Conservation (phyloP, 805 yeast species). For the Zygotorulaspora danielsina region DNA sequence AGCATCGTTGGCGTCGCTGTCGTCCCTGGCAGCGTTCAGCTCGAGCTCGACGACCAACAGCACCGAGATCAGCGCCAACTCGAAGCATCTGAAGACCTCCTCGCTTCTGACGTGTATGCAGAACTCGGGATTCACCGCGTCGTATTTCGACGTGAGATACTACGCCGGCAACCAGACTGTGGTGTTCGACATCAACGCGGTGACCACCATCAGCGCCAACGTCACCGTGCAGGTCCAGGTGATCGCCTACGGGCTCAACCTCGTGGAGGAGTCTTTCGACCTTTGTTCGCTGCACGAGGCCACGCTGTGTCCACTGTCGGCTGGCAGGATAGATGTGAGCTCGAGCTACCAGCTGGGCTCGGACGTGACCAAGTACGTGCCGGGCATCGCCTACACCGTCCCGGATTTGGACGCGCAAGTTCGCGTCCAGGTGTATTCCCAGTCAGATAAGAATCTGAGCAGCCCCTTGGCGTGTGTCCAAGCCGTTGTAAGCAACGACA, state of each 20-base stretch:
- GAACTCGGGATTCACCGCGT: slow-evolving; percentile 79
- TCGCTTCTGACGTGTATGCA: slow-evolving; percentile 91
- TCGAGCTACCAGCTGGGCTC: slow-evolving; percentile 43
- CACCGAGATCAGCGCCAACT: slow-evolving; percentile 11
- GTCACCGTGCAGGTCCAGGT: slow-evolving; percentile 62
- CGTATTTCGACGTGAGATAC: slow-evolving; percentile 70
- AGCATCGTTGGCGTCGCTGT: neutral
- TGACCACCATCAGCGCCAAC: slow-evolving; percentile 70
- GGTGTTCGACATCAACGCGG: slow-evolving; percentile 65
- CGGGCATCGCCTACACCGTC: slow-evolving; percentile 79
- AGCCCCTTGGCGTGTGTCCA: slow-evolving; percentile 83
- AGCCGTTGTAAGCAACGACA: slow-evolving; percentile 80
- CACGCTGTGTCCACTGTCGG: slow-evolving; percentile 73
- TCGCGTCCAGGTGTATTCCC: slow-evolving; percentile 58
- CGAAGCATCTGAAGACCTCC: slow-evolving; percentile 43
- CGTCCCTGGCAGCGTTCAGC: neutral
- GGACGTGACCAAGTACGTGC: slow-evolving; percentile 51
- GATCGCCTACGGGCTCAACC: slow-evolving; percentile 75
- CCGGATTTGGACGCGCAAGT: slow-evolving; percentile 96
- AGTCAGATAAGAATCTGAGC: slow-evolving; percentile 40
- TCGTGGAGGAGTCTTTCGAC: slow-evolving; percentile 50
- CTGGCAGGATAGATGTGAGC: slow-evolving; percentile 78
- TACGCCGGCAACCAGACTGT: slow-evolving; percentile 63
- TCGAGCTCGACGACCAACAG: slow-evolving; percentile 4
- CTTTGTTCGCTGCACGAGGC: slow-evolving; percentile 60